Evolutionary conservation across 306 rosid genomes (phyloP), one percentile per base, ranked within the genome.

Genomic region (Luffa aegyptiaca): DNA sequence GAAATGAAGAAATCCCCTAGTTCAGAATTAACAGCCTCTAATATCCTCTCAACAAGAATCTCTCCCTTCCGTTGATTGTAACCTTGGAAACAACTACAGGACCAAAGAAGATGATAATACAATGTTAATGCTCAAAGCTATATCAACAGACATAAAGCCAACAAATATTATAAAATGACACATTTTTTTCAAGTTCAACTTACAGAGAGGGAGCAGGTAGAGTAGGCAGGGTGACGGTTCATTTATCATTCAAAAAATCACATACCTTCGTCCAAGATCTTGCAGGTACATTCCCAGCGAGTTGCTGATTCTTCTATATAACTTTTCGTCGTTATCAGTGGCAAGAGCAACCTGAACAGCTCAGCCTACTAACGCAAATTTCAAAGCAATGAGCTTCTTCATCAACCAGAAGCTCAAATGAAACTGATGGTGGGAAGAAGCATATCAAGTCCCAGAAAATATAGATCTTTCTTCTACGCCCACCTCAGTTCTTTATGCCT

Each of bases 401-500:
- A 76, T 75, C 83, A 74, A 79, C 81, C 88, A 80, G 85, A 79
- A 92, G 94, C 82, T 83, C 89, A 81, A 14, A 56, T 74, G 68
- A 77, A 80, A 86, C 98, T 89, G 86, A 94, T 84, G 90, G 91
- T 85, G 83, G 82, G 80, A 81, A 73, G 85, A 86, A 63, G 21
- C 75, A 49, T 12, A 18, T 44, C 6, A 51, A 46, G 35, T 64
- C 45, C 42, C 45, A 45, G 17, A 35, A 78, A 59, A 59, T n/a
- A 16, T 39, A 63, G 59, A 79, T 87, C 89, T 90, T 87, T 85
- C 57, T 44, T 84, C 21, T 44, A 1, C 77, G 55, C 87, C 93
- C 93, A 85, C 86, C 95, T 86, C 91, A 80, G 98, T 83, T 83
- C 83, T 75, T 82, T 76, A 90, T 92, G 97, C 98, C 98, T 91